Evolutionary conservation across 108 stramenopile species (phyloP).

Genomic region (Skeletonema menzelii): DNA sequence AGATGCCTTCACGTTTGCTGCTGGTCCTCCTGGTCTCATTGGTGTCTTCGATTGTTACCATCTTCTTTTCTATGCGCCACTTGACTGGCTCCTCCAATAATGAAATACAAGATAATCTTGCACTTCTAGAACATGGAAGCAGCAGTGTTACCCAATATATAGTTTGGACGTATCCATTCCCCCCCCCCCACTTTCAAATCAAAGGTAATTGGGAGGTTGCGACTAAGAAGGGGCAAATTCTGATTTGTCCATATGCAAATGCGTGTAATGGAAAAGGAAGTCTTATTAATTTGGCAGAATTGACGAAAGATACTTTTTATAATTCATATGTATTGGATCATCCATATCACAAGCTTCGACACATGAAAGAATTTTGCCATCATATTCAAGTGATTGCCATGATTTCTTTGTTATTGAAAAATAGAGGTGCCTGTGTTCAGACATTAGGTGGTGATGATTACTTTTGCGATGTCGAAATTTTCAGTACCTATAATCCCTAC

Average conservation of each 20-base stretch:
- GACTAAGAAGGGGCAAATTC: background rate
- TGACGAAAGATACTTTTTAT: background rate
- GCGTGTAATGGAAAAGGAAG: background rate
- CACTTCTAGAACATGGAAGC: too few species aligned
- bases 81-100: too few species aligned
- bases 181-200: background rate
- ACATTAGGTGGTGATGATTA: background rate
- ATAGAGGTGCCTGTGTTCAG: background rate
- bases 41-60: too few species aligned
- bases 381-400: constrained; percentile 9
- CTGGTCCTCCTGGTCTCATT: too few species aligned
- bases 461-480: background rate
- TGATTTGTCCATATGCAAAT: constrained; percentile 2
- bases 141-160: background rate
- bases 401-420: background rate
- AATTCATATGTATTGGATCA: background rate
- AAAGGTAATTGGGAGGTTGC: background rate
- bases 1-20: too few species aligned
- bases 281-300: background rate
- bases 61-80: too few species aligned
- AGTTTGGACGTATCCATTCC: constrained; percentile 8
- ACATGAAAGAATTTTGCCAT: background rate
- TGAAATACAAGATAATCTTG: too few species aligned
- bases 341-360: background rate
- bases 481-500: background rate